Conservation (phyloP, 306 rosid genomes). For the Cyclanthera cordifolia region DNA sequence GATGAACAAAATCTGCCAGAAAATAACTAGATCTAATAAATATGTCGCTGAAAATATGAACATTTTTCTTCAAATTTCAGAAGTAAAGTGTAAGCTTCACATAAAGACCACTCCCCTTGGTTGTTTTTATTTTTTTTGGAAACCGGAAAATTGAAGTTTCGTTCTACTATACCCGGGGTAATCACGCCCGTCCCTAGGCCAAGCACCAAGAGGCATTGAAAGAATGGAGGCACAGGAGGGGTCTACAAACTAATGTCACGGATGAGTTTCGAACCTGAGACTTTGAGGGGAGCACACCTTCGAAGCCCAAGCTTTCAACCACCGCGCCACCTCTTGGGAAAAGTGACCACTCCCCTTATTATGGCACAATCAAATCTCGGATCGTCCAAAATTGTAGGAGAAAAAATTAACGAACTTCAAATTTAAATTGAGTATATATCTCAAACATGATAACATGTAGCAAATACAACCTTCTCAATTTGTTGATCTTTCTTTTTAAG, state of each 20-base stretch:
- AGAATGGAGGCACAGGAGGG: too few relatives aligned
- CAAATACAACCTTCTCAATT: slow-evolving; percentile 65
- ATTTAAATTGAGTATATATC: neutral
- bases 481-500: slow-evolving; percentile 89
- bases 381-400: neutral
- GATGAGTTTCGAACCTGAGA: too few relatives aligned
- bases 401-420: neutral
- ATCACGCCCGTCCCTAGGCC: too few relatives aligned
- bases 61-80: too few relatives aligned
- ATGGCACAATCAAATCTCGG: neutral
- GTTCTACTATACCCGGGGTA: too few relatives aligned
- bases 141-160: too few relatives aligned
- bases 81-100: neutral
- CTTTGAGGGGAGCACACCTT: too few relatives aligned
- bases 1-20: neutral
- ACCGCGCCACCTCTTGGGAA: too few relatives aligned
- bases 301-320: too few relatives aligned
- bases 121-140: too few relatives aligned
- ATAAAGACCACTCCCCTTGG: neutral
- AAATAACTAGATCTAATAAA: neutral
- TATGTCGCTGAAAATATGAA: neutral
- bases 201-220: too few relatives aligned
- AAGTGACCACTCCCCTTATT: slow-evolving; percentile 1
- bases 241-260: too few relatives aligned
- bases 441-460: slow-evolving; percentile 8